phyloP scores from a whole-genome alignment of 2,329 filamentous ascomycete genomes.

The Coniochaeta hoffmannii region DNA sequence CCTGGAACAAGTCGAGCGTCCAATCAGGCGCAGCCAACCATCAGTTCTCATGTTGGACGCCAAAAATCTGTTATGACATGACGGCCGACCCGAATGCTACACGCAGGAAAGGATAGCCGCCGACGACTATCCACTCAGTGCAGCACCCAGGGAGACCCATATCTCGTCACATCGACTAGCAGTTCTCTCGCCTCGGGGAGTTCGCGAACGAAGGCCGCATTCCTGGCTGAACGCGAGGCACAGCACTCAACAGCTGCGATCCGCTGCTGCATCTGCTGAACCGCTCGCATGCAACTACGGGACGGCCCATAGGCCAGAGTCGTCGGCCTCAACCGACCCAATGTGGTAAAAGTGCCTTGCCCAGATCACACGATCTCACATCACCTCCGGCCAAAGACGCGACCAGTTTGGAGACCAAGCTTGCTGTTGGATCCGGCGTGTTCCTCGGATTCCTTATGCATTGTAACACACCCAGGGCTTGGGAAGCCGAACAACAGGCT shows the following conservation, averaged over 20 bases:
- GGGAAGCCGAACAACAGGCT: background rate
- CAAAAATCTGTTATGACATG: background rate
- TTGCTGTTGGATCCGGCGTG: background rate
- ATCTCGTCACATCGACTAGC: background rate
- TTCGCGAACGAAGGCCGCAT: background rate
- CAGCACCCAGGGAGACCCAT: background rate
- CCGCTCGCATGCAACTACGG: background rate
- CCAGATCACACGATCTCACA: background rate
- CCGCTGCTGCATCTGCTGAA: background rate
- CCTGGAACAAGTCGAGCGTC: background rate
- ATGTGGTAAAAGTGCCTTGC: background rate
- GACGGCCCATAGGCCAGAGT: background rate
- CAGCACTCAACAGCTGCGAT: background rate
- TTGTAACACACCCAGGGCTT: background rate
- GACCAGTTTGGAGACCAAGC: background rate
- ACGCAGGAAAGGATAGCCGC: background rate
- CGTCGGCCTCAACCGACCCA: background rate
- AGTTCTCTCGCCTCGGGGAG: background rate
- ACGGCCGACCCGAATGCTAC: background rate
- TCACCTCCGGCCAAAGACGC: background rate
- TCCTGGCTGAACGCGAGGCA: background rate
- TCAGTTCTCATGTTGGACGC: background rate
- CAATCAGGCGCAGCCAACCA: background rate
- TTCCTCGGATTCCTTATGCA: background rate
- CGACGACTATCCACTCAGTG: background rate